phyloP scores from a whole-genome alignment of 495 filamentous ascomycete genomes.

The Collariella sp. region DNA sequence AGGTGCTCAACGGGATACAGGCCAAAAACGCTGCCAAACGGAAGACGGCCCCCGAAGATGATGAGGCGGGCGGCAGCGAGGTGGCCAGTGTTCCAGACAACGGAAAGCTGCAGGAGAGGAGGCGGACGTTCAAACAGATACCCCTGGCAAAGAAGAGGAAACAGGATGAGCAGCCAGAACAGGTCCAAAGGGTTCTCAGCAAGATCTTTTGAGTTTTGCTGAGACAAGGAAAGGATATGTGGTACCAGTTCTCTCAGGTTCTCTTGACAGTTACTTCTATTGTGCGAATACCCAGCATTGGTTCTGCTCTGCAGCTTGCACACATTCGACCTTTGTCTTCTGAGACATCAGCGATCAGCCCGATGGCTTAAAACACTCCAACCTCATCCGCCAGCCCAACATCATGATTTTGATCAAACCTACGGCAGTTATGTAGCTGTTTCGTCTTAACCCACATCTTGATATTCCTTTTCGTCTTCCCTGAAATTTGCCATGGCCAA shows the following conservation, averaged over 20 bases:
- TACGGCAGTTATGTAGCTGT: background rate
- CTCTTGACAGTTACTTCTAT: background rate
- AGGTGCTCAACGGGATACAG: slow-evolving; percentile 63
- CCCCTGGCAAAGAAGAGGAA: slow-evolving; percentile 41
- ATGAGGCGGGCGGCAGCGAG: slow-evolving; percentile 12
- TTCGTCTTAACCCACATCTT: background rate
- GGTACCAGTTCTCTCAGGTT: background rate
- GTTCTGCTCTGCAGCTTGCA: background rate
- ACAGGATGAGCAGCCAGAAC: slow-evolving; percentile 46
- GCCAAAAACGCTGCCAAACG: slow-evolving; percentile 54
- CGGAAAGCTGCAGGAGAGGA: slow-evolving; percentile 21
- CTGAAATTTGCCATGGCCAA: background rate
- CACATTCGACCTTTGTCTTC: background rate
- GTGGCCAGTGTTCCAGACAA: slow-evolving; percentile 12
- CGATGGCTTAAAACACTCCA: background rate
- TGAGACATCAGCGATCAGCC: background rate
- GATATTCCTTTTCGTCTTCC: background rate
- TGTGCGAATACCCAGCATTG: slow-evolving; percentile 1
- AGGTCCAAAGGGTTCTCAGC: slow-evolving; percentile 68
- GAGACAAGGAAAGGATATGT: background rate
- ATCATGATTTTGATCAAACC: background rate
- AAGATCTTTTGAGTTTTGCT: slow-evolving; percentile 58
- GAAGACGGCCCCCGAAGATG: slow-evolving; percentile 23
- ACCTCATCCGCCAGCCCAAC: background rate
- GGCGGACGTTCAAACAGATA: slow-evolving; percentile 69